Conservation (phyloP, 1,284 basidiomycete genomes). For the Moesziomyces antarcticus region DNA sequence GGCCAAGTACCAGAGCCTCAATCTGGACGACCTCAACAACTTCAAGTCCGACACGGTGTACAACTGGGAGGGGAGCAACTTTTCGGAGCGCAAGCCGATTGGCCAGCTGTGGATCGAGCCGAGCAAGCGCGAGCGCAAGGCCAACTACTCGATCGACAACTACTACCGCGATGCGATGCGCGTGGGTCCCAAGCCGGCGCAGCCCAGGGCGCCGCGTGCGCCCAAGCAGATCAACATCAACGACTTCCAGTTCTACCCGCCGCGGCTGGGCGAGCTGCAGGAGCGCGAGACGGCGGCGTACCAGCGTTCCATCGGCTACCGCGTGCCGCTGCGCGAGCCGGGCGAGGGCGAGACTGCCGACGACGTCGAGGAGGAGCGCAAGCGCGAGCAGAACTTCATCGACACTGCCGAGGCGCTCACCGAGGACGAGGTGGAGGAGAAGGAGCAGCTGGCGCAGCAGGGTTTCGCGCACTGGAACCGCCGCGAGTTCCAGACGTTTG, state of each 20-base stretch:
- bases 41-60: slow-evolving; percentile 86
- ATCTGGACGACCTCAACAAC: slow-evolving; percentile 93
- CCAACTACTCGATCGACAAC: slow-evolving; percentile 83
- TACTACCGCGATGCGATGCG: slow-evolving; percentile 90
- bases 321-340: slow-evolving; percentile 78
- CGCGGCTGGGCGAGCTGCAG: slow-evolving; percentile 82
- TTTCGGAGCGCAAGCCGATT: slow-evolving; percentile 75
- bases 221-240: slow-evolving; percentile 91
- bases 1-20: slow-evolving; percentile 90
- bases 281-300: slow-evolving; percentile 76
- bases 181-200: slow-evolving; percentile 76
- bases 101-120: slow-evolving; percentile 78
- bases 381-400: slow-evolving; percentile 80
- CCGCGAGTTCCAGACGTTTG: slow-evolving; percentile 91
- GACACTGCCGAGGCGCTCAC: slow-evolving; percentile 72
- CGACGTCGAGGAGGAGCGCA: slow-evolving; percentile 70
- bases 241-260: slow-evolving; percentile 97
- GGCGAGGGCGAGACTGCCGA: slow-evolving; percentile 69
- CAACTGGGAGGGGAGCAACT: slow-evolving; percentile 97
- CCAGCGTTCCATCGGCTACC: slow-evolving; percentile 78
- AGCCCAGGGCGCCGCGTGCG: slow-evolving; percentile 83
- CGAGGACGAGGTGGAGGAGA: slow-evolving; percentile 83
- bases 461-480: slow-evolving; percentile 72
- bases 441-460: slow-evolving; percentile 69
- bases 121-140: slow-evolving; percentile 93